Percentiles rank a stretch among this genome's conserved stretches.
Conservation (phyloP, 495 filamentous ascomycete species). For the Neurospora sp. region DNA sequence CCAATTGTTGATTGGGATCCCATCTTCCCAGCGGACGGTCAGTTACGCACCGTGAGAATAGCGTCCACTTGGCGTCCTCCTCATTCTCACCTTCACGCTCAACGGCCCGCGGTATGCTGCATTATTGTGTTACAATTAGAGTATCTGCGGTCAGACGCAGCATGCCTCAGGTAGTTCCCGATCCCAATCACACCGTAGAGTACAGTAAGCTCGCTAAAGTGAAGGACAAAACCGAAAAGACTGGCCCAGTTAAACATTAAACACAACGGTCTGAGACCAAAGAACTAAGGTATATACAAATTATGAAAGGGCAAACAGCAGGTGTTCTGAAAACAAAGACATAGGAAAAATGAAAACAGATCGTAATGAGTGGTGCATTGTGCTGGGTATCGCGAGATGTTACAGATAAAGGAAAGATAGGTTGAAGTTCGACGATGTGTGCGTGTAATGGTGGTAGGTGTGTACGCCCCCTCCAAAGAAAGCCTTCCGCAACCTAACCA, state of each 20-base stretch:
- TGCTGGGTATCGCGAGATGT: background rate
- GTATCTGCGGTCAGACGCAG: background rate
- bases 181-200: background rate
- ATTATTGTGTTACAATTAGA: background rate
- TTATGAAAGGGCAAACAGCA: background rate
- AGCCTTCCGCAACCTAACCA: background rate
- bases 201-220: background rate
- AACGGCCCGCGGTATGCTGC: background rate
- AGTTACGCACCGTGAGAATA: background rate
- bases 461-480: background rate
- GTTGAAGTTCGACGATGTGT: background rate
- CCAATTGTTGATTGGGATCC: background rate
- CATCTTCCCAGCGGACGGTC: background rate
- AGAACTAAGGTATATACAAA: background rate
- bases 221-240: background rate
- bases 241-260: background rate
- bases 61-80: background rate
- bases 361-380: background rate
- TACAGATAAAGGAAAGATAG: background rate
- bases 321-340: background rate
- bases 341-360: background rate
- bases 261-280: background rate
- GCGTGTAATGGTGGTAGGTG: background rate
- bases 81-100: background rate
- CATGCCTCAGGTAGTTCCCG: background rate